Evolutionary conservation across 805 yeast genomes (phyloP).

Genomic region (Hanseniaspora occidentalis): DNA sequence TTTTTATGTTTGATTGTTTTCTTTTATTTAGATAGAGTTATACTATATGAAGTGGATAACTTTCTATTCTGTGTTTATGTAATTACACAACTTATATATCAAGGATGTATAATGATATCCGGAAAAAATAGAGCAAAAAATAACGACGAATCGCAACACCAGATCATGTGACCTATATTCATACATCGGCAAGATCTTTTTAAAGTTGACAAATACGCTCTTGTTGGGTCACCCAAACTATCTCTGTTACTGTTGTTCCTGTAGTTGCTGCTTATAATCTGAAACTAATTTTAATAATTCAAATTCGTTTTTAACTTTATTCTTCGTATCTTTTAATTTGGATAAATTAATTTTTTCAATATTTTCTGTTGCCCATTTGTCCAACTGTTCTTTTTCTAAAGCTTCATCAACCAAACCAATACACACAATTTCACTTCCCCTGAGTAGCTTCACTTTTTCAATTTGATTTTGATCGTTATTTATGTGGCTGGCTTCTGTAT

Average conservation of each 20-base stretch:
- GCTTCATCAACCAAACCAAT: conserved; percentile 17
- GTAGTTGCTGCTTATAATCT: conserved; percentile 7
- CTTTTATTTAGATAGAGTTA: no score
- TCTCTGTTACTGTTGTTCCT: conserved; percentile 1
- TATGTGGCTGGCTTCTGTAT: no score
- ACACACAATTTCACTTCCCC: conserved; percentile 23
- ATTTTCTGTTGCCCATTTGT: neutral
- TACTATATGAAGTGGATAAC: no score
- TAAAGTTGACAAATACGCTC: no score
- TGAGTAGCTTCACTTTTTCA: conserved; percentile 13
- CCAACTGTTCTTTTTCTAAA: conserved; percentile 2
- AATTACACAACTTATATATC: no score
- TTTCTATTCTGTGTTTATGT: no score
- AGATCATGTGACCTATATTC: no score
- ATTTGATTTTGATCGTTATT: conserved; percentile 21
- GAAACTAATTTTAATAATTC: conserved; percentile 19
- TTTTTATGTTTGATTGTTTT: neutral
- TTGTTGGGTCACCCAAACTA: no score
- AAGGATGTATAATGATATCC: no score
- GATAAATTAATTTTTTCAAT: conserved; percentile 17
- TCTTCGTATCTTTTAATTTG: conserved; percentile 17
- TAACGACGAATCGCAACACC: no score
- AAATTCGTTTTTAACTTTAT: conserved; percentile 16
- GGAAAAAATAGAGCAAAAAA: no score
- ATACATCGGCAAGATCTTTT: no score